Evolutionary conservation across 1,139 yeast species (phyloP).

Genomic region (Saccharomyces hybrid): DNA sequence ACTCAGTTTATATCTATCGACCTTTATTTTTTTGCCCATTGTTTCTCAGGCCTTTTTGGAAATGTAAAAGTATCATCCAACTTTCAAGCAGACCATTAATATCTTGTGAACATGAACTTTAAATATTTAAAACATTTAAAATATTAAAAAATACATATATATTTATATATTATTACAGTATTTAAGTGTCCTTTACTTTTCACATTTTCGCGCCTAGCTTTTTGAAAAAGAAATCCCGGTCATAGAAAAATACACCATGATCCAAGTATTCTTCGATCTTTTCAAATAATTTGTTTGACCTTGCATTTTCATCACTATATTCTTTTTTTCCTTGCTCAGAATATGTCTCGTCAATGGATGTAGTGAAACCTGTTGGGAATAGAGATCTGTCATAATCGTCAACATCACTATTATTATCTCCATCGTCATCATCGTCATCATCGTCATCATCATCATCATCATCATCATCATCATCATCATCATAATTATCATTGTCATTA

Average conservation of each 20-base stretch:
- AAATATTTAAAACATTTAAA: neutral
- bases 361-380: constrained; percentile 1
- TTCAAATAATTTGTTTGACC: constrained; percentile 8
- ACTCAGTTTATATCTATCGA: neutral
- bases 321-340: neutral
- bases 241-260: constrained; percentile 10
- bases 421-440: neutral
- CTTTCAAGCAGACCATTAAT: neutral
- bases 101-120: neutral
- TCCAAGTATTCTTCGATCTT: constrained; percentile 8
- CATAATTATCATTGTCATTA: neutral
- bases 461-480: neutral
- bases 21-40: neutral
- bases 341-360: neutral
- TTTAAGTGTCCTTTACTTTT: neutral
- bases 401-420: neutral
- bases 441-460: neutral
- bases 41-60: neutral
- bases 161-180: neutral
- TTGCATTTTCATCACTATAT: constrained; percentile 1
- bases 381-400: constrained; percentile 5
- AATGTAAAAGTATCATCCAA: neutral
- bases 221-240: constrained; percentile 10
- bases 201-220: constrained; percentile 2
- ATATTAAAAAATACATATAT: neutral